phyloP scores from a whole-genome alignment of 352 stramenopile species.

The Albugo laibachii region DNA sequence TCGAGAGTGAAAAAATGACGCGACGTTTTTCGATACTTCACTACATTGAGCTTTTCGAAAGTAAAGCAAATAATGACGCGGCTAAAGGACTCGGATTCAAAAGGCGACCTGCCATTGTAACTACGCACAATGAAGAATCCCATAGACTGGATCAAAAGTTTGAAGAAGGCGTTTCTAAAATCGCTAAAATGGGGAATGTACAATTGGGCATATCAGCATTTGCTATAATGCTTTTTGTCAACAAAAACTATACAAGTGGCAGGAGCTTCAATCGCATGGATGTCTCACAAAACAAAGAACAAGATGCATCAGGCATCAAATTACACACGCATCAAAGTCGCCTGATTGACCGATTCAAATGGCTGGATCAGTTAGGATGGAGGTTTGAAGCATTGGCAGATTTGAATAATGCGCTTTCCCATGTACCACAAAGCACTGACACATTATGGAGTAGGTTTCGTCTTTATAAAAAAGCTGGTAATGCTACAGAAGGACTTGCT shows the following conservation, averaged over 20 bases:
- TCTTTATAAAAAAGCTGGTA: constrained; percentile 17
- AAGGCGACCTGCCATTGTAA: too few relatives aligned
- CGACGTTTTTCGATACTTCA: too few relatives aligned
- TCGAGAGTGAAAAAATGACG: too few relatives aligned
- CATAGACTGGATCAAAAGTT: too few relatives aligned
- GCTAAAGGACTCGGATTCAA: too few relatives aligned
- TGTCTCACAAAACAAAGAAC: constrained; percentile 34
- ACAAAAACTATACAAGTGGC: constrained; percentile 23
- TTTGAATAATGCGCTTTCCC: constrained; percentile 21
- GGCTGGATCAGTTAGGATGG: constrained; percentile 21
- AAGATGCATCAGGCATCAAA: constrained; percentile 30
- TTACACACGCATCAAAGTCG: constrained; percentile 12
- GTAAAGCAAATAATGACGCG: too few relatives aligned
- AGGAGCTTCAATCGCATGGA: constrained; percentile 34
- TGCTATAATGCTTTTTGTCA: constrained; percentile 17
- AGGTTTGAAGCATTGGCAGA: constrained; percentile 33
- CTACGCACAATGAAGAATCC: too few relatives aligned
- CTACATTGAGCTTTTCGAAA: too few relatives aligned
- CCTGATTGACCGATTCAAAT: constrained; percentile 23
- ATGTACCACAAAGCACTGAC: constrained; percentile 26
- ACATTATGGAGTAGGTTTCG: constrained; percentile 24
- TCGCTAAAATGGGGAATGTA: too few relatives aligned
- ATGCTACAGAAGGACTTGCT: constrained; percentile 17
- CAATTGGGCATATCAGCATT: too few relatives aligned
- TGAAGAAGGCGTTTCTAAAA: too few relatives aligned